Base-by-base conservation (phyloP, 306 rosid genomes). In the Quercus mongolica region DNA sequence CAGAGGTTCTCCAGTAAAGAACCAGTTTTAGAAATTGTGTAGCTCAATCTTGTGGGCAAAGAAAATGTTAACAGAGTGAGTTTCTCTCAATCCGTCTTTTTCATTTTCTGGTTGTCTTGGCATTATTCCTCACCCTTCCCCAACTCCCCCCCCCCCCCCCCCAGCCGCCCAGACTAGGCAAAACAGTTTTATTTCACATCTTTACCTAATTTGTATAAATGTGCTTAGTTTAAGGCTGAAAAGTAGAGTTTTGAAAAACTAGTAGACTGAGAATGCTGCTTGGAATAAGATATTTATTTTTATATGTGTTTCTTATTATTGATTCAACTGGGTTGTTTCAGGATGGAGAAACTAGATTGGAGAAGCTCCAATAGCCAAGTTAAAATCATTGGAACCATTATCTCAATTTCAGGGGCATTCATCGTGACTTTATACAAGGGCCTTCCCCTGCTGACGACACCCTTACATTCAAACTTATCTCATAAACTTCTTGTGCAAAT, bases 351-450 rank as follows among this genome's bases (percentile, higher is more conserved):
- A 56, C 75, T 94, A 58, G 81, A 84, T 73, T 79, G 88, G 91
- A 86, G 78, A 88, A 90, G 87, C 80, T 85, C 76, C 58, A 84
- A 87, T 68, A 86, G 89, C 79, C 62, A 85, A 56, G 97, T 89
- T 35, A 94, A 91, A 85, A 77, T 80, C 25, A 49, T 94, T 56
- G 95, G 99, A 83, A 88, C 97, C 1, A 30, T 87, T 23, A 88
- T 91, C 69, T 92, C 97, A 1, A 88, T 94, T 77, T 61, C 83
- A 0, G 99, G 99, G 79, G 97, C 95, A 72, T 88, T 92, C 74
- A 38, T 91, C 70, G 97, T 84, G 59, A 93, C 97, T 74, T 86
- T 91, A 30, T 94, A 92, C 87, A 91, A 91, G 81, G 97, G 98
- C 56, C 90, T 87, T 75, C 64, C 89, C 28, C 87, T 90, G 88